Conservation (phyloP, 2,329 filamentous ascomycete genomes). For the Penicillium oxalicum region DNA sequence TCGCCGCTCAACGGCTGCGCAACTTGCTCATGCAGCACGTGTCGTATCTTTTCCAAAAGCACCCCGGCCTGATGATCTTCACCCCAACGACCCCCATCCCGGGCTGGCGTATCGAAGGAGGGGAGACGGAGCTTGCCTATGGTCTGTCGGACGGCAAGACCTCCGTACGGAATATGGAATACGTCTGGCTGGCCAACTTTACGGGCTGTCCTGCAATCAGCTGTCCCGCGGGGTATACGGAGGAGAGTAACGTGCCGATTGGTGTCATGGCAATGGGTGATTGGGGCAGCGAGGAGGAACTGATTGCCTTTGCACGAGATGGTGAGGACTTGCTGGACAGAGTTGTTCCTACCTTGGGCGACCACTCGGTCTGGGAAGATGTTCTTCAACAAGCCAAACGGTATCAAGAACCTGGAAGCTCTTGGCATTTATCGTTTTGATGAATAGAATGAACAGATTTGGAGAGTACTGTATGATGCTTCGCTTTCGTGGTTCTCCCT, state of each 20-base stretch:
- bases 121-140: conserved; percentile 53
- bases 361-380: conserved; percentile 34
- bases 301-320: conserved; percentile 50
- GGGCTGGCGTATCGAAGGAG: conserved; percentile 64
- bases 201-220: conserved; percentile 69
- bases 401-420: neutral
- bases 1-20: conserved; percentile 68
- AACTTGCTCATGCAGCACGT: conserved; percentile 74
- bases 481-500: too few relatives aligned
- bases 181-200: conserved; percentile 79
- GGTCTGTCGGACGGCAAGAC: conserved; percentile 69
- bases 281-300: conserved; percentile 49
- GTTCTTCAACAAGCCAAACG: conserved; percentile 24
- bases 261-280: conserved; percentile 51
- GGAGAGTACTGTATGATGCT: too few relatives aligned
- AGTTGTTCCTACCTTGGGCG: conserved; percentile 21
- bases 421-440: neutral
- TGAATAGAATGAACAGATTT: neutral
- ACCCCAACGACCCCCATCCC: conserved; percentile 70
- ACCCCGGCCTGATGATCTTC: conserved; percentile 72
- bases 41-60: conserved; percentile 59
- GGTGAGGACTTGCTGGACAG: conserved; percentile 44
- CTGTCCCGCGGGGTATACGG: conserved; percentile 66
- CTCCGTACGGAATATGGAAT: conserved; percentile 74
- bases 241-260: conserved; percentile 42